Evolutionary conservation across 1,139 yeast species (phyloP).

Genomic region (Pichia sp.): DNA sequence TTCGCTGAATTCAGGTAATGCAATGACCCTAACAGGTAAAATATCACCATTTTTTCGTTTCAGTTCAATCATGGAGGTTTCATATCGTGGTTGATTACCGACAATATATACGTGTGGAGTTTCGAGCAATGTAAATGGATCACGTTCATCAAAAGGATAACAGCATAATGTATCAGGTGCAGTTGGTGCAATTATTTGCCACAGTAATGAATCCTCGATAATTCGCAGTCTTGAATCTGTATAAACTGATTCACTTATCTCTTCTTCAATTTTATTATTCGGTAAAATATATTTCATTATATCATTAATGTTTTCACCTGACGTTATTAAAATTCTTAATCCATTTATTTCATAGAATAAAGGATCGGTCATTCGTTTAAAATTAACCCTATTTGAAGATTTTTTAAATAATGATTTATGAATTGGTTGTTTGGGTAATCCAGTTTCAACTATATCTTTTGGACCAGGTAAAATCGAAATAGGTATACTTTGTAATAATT

Average conservation of each 20-base stretch:
- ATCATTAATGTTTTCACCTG: constrained; percentile 84
- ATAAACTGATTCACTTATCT: constrained; percentile 23
- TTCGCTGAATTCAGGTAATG: constrained; percentile 62
- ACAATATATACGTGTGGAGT: constrained; percentile 83
- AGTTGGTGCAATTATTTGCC: constrained; percentile 90
- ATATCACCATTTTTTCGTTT: constrained; percentile 32
- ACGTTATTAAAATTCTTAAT: constrained; percentile 56
- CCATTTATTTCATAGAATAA: constrained; percentile 55
- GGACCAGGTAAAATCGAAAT: constrained; percentile 80
- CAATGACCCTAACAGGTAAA: constrained; percentile 44
- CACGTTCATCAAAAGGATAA: constrained; percentile 73
- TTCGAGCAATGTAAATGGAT: constrained; percentile 73
- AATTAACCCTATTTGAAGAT: constrained; percentile 40
- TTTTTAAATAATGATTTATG: constrained; percentile 64
- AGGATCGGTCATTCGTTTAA: constrained; percentile 66
- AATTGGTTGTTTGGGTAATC: constrained; percentile 86
- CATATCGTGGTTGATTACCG: constrained; percentile 71
- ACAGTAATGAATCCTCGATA: constrained; percentile 62
- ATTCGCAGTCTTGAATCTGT: constrained; percentile 39
- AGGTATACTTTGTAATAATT: constrained; percentile 55
- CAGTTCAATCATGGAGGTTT: constrained; percentile 31
- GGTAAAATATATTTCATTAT: constrained; percentile 58
- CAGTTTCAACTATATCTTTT: constrained; percentile 72
- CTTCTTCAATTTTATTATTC: constrained; percentile 26
- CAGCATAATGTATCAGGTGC: constrained; percentile 95